Conservation (phyloP, 306 rosid species). For the Corylus americana region DNA sequence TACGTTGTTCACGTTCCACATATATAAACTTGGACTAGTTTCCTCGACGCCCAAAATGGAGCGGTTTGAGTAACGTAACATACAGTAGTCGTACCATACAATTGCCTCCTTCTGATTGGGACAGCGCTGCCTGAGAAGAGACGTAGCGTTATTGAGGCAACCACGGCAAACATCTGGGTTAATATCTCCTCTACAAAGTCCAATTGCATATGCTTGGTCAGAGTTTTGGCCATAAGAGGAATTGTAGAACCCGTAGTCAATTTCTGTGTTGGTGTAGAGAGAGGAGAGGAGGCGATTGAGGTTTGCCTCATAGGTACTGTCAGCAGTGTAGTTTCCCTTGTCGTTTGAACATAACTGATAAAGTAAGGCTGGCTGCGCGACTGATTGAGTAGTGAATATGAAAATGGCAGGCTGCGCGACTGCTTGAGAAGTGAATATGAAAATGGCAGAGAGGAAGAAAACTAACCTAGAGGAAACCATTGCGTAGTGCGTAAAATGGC, state of each 20-base stretch:
- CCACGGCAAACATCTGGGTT: slow-evolving; percentile 27
- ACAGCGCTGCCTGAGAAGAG: slow-evolving; percentile 27
- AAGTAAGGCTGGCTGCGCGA: background rate
- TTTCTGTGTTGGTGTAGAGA: no score
- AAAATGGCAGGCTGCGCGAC: slow-evolving; percentile 11
- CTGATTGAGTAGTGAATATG: no score
- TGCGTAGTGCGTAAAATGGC: background rate
- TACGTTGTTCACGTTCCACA: background rate
- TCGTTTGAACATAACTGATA: background rate
- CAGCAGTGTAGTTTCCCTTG: slow-evolving; percentile 35
- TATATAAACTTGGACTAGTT: background rate
- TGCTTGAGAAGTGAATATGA: slow-evolving; percentile 17
- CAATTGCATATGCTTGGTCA: no score
- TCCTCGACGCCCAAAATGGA: slow-evolving; percentile 1
- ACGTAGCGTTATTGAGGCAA: slow-evolving; percentile 42
- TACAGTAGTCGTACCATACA: slow-evolving; percentile 34
- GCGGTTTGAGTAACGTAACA: slow-evolving; percentile 37
- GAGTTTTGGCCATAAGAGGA: no score
- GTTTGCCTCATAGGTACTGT: slow-evolving; percentile 30
- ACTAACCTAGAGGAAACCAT: slow-evolving; percentile 18
- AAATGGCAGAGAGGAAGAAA: slow-evolving; percentile 9
- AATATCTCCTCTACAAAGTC: no score
- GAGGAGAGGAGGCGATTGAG: no score
- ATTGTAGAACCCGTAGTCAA: no score
- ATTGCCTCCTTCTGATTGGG: slow-evolving; percentile 55